Evolutionary conservation across 805 yeast species (phyloP), one percentile per base, ranked within the genome.

Genomic region (Lipomyces kockii): DNA sequence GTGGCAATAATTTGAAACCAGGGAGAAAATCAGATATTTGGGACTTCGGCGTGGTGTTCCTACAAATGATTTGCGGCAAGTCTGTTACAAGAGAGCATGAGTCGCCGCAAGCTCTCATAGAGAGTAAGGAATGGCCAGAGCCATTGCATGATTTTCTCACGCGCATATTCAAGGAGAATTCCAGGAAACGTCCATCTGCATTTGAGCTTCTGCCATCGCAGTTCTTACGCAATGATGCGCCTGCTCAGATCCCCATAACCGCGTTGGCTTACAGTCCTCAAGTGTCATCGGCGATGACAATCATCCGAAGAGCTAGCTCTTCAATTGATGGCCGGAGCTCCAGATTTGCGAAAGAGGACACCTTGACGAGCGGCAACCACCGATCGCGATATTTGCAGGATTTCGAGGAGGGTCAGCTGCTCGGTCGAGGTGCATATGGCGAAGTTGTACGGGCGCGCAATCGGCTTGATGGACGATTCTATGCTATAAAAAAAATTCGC

Each of bases 391-490:
- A 94, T 76, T 90, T 88, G 2, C 86, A 93, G 69, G 99, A 95
- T 76, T 95, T 96, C 78, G 99, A 95, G 77, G 99, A 95, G 76
- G 90, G 92, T 56, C 95, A 94, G 0, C 86, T 89, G 25, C 79
- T 95, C 8, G 99, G 99, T 1, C 87, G 88, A 73, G 99, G 99
- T 52, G 99, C 97, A 0, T 95, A 90, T 79, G 99, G 99, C 5
- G 98, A 95, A 77, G 99, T 95, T 8, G 97, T 95, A n/a, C 93
- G 94, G 75, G 98, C 95, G 0, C 83, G 99, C 68, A 94, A 93
- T 76, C 85, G 93, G 66, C 84, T 95, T 71, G 99, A 95, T 76
- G 98, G 99, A 25, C 84, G 97, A 17, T 91, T 90, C 73, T 95
- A 95, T 77, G 99, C 99, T 0, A 87, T 95, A 67, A 95, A 95